Evolutionary conservation across 192 early-diverging fungal species (phyloP), one percentile per base, ranked within the genome.

Genomic region (Backusella westeae): DNA sequence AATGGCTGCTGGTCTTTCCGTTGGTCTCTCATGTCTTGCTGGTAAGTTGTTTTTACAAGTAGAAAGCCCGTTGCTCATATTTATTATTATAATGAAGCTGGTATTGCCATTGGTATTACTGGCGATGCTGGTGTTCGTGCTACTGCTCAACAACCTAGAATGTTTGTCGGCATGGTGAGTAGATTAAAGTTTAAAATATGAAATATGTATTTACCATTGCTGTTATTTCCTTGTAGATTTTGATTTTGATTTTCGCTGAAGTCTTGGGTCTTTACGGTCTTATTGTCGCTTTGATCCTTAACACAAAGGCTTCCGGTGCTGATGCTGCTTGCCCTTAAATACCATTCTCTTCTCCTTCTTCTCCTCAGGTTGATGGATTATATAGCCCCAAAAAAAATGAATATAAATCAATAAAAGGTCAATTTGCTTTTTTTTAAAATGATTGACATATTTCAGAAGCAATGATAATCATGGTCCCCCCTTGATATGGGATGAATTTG

Each of bases 241-340:
- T 99, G 81, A 97, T 99, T 76, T 92, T 99, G 67, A 99, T 99
- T 92, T 99, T 99, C 85, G 96, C 97, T 74, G 98, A 99, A 90
- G 98, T 99, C 15, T 87, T 99, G 81, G 96, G 95, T 81, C 90
- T 98, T 66, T 98, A 98, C 84, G 97, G 97, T 32, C 88, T 99
- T 46, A 98, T 98, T 82, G 97, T 99, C 29, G 95, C 94, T 36
- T 90, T 99, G 72, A 99, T 99, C 76, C 85, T 99, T 72, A 99
- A 99, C 89, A 98, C 98, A 70, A 96, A 94, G 85, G 88, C 94
- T n/a, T 63, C 74, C 34, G 74, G 74, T 49, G 21, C 34, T 39
- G 72, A 74, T 19, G 59, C 21, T 35, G 72, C 17, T 15, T 74
- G 72, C 23, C 56, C 56, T 63, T 63, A 63, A 63, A 63, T 63